These are phyloP conservation scores for Pyricularia sp. DNA, from an alignment of 2,329 filamentous ascomycete species.

Conservation along the genomic window DNA sequence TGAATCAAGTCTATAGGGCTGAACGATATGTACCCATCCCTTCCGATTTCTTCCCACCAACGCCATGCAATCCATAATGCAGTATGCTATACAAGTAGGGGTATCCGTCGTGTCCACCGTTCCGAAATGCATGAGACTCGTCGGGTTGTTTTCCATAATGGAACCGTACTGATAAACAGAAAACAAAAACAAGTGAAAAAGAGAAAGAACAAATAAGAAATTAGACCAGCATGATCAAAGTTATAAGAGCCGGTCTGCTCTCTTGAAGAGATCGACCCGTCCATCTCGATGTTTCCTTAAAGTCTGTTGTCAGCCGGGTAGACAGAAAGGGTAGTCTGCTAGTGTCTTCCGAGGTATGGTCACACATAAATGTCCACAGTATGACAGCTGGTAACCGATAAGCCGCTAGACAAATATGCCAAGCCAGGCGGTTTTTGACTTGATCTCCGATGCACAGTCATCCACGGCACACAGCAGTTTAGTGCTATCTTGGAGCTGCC, in stretches of 20 bases:
- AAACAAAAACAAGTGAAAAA: background rate
- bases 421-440: conserved; percentile 43
- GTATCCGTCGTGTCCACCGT: background rate
- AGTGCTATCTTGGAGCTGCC: conserved; percentile 5
- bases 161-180: background rate
- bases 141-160: background rate
- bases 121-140: background rate
- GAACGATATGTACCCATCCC: background rate
- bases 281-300: background rate
- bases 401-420: conserved; percentile 39
- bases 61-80: background rate
- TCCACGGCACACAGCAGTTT: conserved; percentile 41
- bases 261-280: background rate
- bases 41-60: background rate
- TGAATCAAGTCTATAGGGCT: background rate
- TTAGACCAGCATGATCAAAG: background rate
- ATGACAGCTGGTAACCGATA: background rate
- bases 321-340: background rate
- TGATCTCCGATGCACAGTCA: conserved; percentile 39
- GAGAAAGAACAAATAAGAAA: background rate
- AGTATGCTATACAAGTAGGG: background rate
- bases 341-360: background rate
- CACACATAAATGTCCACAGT: background rate
- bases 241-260: background rate
- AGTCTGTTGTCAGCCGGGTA: background rate